These are phyloP conservation scores for Cystoderma amianthinum DNA, from an alignment of 768 basidiomycete genomes.

Conservation along the genomic window DNA sequence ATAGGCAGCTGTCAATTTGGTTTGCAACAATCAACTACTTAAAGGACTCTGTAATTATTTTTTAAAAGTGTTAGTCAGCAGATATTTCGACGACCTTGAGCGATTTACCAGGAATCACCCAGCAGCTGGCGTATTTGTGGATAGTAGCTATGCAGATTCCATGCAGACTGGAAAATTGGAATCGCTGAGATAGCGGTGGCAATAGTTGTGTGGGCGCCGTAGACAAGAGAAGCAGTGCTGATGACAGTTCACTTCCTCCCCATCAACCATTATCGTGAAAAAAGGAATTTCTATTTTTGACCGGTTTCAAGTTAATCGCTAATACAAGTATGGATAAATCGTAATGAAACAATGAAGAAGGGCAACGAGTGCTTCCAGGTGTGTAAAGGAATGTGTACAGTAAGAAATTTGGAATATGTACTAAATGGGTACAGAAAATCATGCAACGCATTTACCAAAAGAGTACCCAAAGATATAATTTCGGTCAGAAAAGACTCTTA, in stretches of 20 bases:
- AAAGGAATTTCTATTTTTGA: too few species aligned
- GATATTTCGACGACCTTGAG: background rate
- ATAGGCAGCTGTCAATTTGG: constrained; percentile 23
- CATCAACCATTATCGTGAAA: too few species aligned
- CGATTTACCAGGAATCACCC: background rate
- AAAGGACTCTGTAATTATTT: too few species aligned
- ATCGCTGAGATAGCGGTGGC: background rate
- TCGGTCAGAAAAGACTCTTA: too few species aligned
- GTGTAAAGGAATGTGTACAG: too few species aligned
- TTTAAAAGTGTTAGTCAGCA: background rate
- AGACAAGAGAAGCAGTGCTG: background rate
- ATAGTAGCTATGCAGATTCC: background rate
- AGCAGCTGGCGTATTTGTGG: background rate
- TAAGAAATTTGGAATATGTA: too few species aligned
- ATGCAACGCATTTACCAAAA: background rate
- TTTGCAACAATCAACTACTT: constrained; percentile 13
- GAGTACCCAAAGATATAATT: background rate
- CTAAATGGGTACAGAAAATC: too few species aligned
- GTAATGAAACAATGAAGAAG: too few species aligned
- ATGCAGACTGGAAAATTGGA: background rate
- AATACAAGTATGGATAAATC: too few species aligned
- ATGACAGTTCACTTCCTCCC: background rate
- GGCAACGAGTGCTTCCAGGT: too few species aligned
- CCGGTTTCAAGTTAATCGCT: background rate
- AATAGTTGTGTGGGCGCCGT: background rate